Base-by-base conservation (phyloP, 2,329 filamentous ascomycete species). In the Cladosporium sp. region DNA sequence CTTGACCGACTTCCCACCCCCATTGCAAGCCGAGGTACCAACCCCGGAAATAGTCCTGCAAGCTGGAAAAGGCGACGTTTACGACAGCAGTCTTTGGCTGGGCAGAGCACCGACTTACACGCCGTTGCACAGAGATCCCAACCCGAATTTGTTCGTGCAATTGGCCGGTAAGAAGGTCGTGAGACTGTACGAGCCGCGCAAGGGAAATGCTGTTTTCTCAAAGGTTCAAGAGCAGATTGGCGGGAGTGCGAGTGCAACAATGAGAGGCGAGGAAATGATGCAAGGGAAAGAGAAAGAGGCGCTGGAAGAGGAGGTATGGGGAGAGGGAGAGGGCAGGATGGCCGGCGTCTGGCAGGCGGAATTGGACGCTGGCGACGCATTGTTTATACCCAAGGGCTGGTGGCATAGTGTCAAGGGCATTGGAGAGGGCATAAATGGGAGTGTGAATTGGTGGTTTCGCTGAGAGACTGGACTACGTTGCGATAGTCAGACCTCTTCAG, bases 191-290 rank as follows among this genome's bases (percentile, higher is more conserved):
- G 70, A 75, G 4, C 89, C 90, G 0, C 62, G 68, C 0, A 62
- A 73, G 3, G 93, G 93, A 1, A 71, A 78, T 40, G 67, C 60
- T 0, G 64, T 95, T 2, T 95, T 90, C 64, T 72, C 71, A 30
- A 61, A 63, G 27, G 73, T 78, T n/a, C 71, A 74, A 42, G 57
- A 60, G 32, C 58, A 57, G 38, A 53, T 73, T 29, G 70, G 70
- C 3, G 67, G 64, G 35, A 63, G 59, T 56, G 56, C 49, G 52
- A 70, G 65, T 43, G 74, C 73, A 18, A 71, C 70, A 12, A 76
- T 96, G 57, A 78, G 90, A 50, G 86, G 87, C 0, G 77, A 84
- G 9, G 90, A 95, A 64, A 96, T 97, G 91, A 96, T 97, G 90
- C 76, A 83, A 45, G 90, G 90, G 0, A 68, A 72, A 2, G 88